phyloP scores from a whole-genome alignment of 2,329 filamentous ascomycete genomes.

The Monilinia aucupariae region DNA sequence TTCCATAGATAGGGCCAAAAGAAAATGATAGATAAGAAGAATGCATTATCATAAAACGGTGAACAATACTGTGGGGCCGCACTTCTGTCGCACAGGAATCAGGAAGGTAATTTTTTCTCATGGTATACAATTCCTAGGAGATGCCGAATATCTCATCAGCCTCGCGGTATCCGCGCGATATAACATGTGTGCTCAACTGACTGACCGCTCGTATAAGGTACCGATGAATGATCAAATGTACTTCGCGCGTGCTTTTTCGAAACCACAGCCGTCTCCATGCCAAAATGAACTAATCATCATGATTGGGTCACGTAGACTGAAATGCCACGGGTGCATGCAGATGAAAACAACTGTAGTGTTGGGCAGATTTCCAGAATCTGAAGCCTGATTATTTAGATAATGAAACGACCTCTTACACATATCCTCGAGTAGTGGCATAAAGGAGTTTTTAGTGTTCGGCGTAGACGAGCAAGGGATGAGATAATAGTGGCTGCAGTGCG shows the following conservation, averaged over 20 bases:
- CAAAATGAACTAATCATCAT: background rate
- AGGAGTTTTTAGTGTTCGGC: background rate
- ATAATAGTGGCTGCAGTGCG: background rate
- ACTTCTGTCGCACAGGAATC: background rate
- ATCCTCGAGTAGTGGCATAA: too few relatives aligned
- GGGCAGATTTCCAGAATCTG: background rate
- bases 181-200: background rate
- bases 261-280: background rate
- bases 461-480: background rate
- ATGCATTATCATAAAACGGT: background rate
- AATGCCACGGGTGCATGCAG: background rate
- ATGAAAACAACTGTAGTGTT: background rate
- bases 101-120: background rate
- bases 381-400: too few relatives aligned
- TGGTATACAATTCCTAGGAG: background rate
- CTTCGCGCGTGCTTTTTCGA: too few relatives aligned
- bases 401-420: too few relatives aligned
- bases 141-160: background rate
- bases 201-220: background rate
- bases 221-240: background rate
- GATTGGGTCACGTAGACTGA: background rate
- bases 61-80: background rate
- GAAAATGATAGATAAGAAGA: constrained; percentile 1
- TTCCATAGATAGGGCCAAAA: background rate
- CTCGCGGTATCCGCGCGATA: constrained; percentile 1